Base-by-base conservation (phyloP, 805 yeast genomes). In the Naumovozyma baii region DNA sequence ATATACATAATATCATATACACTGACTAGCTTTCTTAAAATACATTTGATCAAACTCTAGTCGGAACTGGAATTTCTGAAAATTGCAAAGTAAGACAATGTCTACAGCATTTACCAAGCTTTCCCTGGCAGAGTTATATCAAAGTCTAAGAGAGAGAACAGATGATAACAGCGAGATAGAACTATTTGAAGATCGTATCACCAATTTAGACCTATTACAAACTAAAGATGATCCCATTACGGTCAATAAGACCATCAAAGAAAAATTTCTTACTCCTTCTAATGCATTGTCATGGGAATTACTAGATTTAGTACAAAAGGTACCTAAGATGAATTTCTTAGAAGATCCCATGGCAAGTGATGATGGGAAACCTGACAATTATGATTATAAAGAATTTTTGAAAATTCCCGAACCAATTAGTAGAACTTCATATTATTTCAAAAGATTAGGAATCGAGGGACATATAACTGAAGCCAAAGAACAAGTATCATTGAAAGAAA, bases 361-460 rank as follows among this genome's bases (percentile, higher is more conserved):
- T 3, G 28, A 28, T 17, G 32, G 37, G 8, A n/a, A 32, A 17
- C 18, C 41, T 10, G 36, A 18, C 46, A 7, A 7, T 7, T 47
- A 56, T 30, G 57, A 52, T 14, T 70, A 70, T 40, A 64, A 67
- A 20, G 64, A 69, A 4, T 64, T 87, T 40, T 61, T 80, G 30
- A 60, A 66, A 5, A 40, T 73, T 1, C 96, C 97, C 0, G 65
- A 68, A 3, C 66, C 77, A 3, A 67, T 78, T 13, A 71, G 75
- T 12, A 71, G 94, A 45, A 76, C 92, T 0, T 64, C 76, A 0
- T 70, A 79, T 39, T 67, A 82, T 38, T 82, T 84, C 60, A 74
- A 74, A 43, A 70, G 98, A 51, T 56, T 65, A 5, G 97, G 97
- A 1, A 70, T 92, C 4, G 69, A 70, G 2, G 96, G 96, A 12